These are phyloP conservation scores for Colletotrichum tofieldiae DNA, from an alignment of 2,329 filamentous ascomycete genomes.

Conservation along the genomic window DNA sequence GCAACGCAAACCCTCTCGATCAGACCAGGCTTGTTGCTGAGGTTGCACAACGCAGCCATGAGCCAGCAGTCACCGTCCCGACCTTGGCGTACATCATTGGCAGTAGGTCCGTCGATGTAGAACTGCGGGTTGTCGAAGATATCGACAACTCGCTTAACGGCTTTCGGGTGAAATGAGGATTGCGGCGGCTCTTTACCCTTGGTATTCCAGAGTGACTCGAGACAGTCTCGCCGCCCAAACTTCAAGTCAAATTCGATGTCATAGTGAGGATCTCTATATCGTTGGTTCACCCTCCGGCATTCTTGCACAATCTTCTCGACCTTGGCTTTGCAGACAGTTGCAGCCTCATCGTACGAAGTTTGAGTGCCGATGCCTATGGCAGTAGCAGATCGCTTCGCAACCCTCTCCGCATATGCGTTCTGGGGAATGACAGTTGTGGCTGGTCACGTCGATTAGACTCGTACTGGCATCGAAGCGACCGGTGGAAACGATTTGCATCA, in stretches of 20 bases:
- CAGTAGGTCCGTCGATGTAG: conserved; percentile 82
- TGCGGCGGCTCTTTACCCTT: conserved; percentile 42
- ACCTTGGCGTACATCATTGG: conserved; percentile 85
- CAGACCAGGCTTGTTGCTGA: conserved; percentile 80
- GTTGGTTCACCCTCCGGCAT: conserved; percentile 85
- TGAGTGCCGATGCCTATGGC: conserved; percentile 62
- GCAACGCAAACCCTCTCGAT: conserved; percentile 83
- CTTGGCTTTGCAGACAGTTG: conserved; percentile 76
- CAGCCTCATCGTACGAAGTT: conserved; percentile 81
- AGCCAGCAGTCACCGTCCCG: conserved; percentile 89
- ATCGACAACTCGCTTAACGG: conserved; percentile 80
- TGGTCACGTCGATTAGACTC: conserved; percentile 47
- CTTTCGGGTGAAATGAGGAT: conserved; percentile 58
- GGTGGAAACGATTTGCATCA: background rate
- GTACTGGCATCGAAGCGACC: conserved; percentile 29
- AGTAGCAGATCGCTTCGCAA: conserved; percentile 70
- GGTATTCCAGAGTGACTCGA: conserved; percentile 61
- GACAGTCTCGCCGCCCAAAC: conserved; percentile 65
- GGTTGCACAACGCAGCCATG: conserved; percentile 83
- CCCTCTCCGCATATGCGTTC: conserved; percentile 75
- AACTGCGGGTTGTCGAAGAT: conserved; percentile 85
- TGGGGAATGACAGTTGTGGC: conserved; percentile 80
- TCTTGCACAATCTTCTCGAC: conserved; percentile 74
- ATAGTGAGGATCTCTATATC: conserved; percentile 90
- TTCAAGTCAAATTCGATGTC: conserved; percentile 86